A percentile compares a stretch with the other conserved stretches of the same genome.
These are phyloP conservation scores for Zelopaecilomyces penicillatus DNA, from an alignment of 2,329 filamentous ascomycete genomes.

Conservation along the genomic window DNA sequence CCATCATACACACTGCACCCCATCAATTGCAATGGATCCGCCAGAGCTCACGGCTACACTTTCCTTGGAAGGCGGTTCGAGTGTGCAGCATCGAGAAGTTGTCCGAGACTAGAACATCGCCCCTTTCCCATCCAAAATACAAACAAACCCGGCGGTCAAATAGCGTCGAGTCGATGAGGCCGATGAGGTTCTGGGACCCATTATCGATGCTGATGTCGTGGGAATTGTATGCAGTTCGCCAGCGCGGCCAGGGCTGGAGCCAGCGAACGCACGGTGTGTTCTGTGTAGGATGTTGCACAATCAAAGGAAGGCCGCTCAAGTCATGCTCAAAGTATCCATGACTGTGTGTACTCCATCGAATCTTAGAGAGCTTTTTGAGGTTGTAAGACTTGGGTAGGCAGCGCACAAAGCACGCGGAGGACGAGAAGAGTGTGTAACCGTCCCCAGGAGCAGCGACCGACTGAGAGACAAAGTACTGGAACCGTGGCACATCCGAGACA, in stretches of 20 bases:
- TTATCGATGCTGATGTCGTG: conserved; percentile 35
- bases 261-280: conserved; percentile 41
- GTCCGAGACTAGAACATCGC: conserved; percentile 45
- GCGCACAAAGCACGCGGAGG: not conserved
- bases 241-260: conserved; percentile 45
- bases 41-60: conserved; percentile 38
- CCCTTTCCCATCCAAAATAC: conserved; percentile 44
- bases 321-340: conserved; percentile 1
- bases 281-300: conserved; percentile 36
- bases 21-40: conserved; percentile 39
- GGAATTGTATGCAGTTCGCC: conserved; percentile 41
- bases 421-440: conserved; percentile 4
- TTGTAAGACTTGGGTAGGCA: conserved; percentile 1
- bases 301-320: conserved; percentile 29
- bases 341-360: conserved; percentile 2
- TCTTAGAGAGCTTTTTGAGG: conserved; percentile 4
- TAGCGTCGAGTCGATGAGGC: conserved; percentile 29
- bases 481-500: not conserved
- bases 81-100: conserved; percentile 43
- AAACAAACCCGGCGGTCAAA: conserved; percentile 43
- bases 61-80: conserved; percentile 34
- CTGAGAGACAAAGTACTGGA: conserved; percentile 4
- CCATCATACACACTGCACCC: no score
- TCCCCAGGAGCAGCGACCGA: not conserved
- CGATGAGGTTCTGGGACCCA: conserved; percentile 19